These are phyloP conservation scores for Talaromyces sp. DNA, from an alignment of 2,329 filamentous ascomycete genomes.

Conservation along the genomic window DNA sequence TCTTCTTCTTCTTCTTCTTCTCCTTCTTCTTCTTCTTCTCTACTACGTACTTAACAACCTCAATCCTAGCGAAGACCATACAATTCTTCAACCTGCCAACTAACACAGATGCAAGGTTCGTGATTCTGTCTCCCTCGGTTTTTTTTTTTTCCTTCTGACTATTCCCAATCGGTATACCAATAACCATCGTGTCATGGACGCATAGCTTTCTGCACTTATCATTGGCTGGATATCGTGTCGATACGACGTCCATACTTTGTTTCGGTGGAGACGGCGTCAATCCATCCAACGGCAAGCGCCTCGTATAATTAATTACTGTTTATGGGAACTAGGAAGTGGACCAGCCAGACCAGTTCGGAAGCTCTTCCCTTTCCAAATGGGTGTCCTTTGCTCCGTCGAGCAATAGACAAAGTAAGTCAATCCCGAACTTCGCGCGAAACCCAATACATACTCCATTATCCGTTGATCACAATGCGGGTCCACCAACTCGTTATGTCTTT, in stretches of 20 bases:
- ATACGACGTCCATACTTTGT: constrained; percentile 7
- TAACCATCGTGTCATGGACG: background rate
- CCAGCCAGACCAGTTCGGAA: background rate
- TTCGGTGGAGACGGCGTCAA: constrained; percentile 9
- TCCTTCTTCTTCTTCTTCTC: background rate
- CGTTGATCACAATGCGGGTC: background rate
- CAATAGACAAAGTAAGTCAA: background rate
- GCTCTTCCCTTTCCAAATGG: background rate
- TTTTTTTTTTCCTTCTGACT: background rate
- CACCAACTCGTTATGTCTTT: background rate
- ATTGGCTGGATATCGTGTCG: background rate
- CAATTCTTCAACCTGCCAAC: background rate
- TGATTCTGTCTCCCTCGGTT: background rate
- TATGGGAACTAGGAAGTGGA: background rate
- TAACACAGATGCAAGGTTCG: background rate
- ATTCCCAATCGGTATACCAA: constrained; percentile 2
- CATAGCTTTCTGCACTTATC: background rate
- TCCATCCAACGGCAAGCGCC: background rate
- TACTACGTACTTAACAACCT: background rate
- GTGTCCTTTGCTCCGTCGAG: background rate
- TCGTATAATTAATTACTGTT: constrained; percentile 3
- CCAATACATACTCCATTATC: background rate
- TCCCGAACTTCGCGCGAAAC: background rate
- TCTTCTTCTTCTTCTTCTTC: background rate
- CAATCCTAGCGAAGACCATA: background rate